Base-by-base conservation (phyloP, 371 early-diverging fungal species). In the Conidiobolus incongruus region DNA sequence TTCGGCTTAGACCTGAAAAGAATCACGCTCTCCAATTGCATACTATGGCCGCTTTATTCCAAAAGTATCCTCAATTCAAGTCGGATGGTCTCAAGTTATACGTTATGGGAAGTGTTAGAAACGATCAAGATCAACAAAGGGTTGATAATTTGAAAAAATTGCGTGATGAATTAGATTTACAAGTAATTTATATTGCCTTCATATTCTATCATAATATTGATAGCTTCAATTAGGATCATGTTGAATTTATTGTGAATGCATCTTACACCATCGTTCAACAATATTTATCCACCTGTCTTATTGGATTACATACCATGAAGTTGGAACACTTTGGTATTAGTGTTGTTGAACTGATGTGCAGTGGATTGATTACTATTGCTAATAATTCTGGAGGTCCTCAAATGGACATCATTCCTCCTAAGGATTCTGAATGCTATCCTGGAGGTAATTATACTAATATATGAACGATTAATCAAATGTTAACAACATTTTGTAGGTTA, bases 311-410 rank as follows among this genome's bases (percentile, higher is more conserved):
- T 52, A 82, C 94, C 12, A 96, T 96, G 97, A 63, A 68, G 59
- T 78, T 93, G 50, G 97, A 96, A 52, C 97, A 96, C 54, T 96
- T 96, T 63, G 97, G 97, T 13, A 96, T 96, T 50, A 76, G 83
- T 19, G 72, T 94, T 32, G 86, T 96, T 1, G 97, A 96, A 59
- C 90, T 87, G 48, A 89, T 92, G 92, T 88, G 90, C 7, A 82
- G 90, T 12, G 96, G 94, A 10, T 48, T 88, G 35, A 73, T 96
- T 23, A 70, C 89, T 2, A 58, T 94, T 2, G 93, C 85, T 1
- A 83, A 96, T 54, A 71, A 86, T 49, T 92, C 92, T 13, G 96
- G 79, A 17, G 96, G 96, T 0, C 96, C 96, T 1, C 75, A 78
- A 53, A 56, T 77, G 60, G 94, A 96, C 54, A 96, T 96, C 54